Evolutionary conservation across 192 early-diverging fungal genomes (phyloP).

Genomic region (Rhizoclosmatium globosum): DNA sequence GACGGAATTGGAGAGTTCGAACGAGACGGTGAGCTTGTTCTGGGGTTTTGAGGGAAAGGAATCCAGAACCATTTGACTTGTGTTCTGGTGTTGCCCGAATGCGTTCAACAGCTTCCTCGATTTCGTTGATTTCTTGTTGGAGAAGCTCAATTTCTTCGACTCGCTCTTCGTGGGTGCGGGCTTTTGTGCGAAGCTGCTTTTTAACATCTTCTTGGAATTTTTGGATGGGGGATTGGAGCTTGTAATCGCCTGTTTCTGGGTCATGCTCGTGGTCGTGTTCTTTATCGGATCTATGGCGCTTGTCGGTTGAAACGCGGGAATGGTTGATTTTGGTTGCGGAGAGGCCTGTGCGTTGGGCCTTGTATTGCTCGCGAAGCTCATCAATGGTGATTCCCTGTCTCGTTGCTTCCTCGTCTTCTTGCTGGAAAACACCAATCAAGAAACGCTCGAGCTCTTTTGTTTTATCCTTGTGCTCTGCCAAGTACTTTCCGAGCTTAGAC

Average conservation of each 20-base stretch:
- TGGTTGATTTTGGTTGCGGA: background rate
- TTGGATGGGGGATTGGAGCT: background rate
- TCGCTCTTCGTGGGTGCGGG: background rate
- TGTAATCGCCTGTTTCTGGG: background rate
- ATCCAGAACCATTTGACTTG: constrained; percentile 28
- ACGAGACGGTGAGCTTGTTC: constrained; percentile 20
- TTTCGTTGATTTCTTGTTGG: constrained; percentile 10
- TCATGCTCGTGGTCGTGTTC: background rate
- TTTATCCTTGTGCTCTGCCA: constrained; percentile 14
- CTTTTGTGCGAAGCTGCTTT: constrained; percentile 1
- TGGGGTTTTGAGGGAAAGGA: constrained; percentile 15
- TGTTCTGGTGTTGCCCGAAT: constrained; percentile 8
- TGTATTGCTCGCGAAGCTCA: background rate
- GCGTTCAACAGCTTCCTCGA: constrained; percentile 4
- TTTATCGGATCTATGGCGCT: background rate
- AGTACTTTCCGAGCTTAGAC: background rate
- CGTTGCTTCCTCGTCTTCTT: background rate
- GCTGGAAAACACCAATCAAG: constrained; percentile 9
- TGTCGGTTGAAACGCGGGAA: background rate
- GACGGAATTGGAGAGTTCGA: constrained; percentile 17
- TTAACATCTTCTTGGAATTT: background rate
- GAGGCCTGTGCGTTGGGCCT: background rate
- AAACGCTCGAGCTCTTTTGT: constrained; percentile 16
- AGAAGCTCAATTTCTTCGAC: background rate
- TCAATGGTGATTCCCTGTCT: background rate